Percentiles rank a stretch among this genome's conserved stretches.
phyloP scores from a whole-genome alignment of 805 yeast species.

The Suhomyces canberraensis region DNA sequence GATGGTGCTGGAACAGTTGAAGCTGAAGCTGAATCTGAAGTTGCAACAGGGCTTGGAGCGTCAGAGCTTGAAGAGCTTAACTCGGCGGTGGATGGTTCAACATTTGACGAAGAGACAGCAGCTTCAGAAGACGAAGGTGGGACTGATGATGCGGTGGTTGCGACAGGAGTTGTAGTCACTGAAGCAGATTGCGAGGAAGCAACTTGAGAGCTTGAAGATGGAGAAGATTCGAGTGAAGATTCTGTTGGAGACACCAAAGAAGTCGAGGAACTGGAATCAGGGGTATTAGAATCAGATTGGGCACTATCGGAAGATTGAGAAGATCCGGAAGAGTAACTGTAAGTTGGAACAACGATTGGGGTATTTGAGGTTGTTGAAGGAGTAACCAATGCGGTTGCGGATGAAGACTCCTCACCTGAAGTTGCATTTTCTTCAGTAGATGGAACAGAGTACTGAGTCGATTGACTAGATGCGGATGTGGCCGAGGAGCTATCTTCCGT shows the following conservation, averaged over 20 bases:
- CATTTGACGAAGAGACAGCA: slow-evolving; percentile 1
- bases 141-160: slow-evolving; percentile 1
- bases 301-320: too few relatives aligned
- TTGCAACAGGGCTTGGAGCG: background rate
- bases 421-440: too few relatives aligned
- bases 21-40: too few relatives aligned
- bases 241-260: slow-evolving; percentile 1
- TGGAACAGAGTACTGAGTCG: too few relatives aligned
- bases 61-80: background rate
- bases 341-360: too few relatives aligned
- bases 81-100: background rate
- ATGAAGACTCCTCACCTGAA: too few relatives aligned
- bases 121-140: slow-evolving; percentile 1
- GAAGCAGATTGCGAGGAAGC: slow-evolving; percentile 3
- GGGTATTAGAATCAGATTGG: too few relatives aligned
- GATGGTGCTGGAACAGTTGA: too few relatives aligned
- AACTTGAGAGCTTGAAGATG: slow-evolving; percentile 3
- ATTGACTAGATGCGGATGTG: too few relatives aligned
- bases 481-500: too few relatives aligned
- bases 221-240: slow-evolving; percentile 5
- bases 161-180: slow-evolving; percentile 5
- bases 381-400: background rate
- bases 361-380: background rate
- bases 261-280: background rate
- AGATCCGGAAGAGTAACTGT: background rate